Base-by-base conservation (phyloP, 1,284 basidiomycete genomes). In the Puccinia triticina region DNA sequence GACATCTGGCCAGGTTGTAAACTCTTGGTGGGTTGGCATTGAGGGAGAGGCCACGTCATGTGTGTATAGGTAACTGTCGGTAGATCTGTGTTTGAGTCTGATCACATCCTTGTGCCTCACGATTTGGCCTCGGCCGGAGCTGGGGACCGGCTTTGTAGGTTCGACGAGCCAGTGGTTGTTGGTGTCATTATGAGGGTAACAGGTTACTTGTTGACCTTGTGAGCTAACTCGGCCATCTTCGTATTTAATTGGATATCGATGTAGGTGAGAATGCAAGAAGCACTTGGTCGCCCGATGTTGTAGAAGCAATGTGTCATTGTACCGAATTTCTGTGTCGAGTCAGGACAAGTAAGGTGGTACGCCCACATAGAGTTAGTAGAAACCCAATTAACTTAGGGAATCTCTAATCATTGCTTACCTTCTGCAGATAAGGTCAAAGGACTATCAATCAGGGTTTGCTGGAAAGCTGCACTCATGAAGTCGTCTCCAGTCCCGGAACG, bases 171-270 rank as follows among this genome's bases (percentile, higher is more conserved):
- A 99, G 85, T 93, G 85, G 88, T 98, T 99, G 90, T 99, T 98
- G 83, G 91, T 91, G 87, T 97, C 95, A 81, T 93, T 92, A 87
- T 95, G 92, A 0, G 92, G 93, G 88, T 98, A 98, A 64, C 93
- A 96, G n/a, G 97, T 99, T 46, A 99, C 97, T 87, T 99, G 97
- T 88, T 98, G 97, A 84, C 94, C 96, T 90, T 97, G 94, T 85
- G 93, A 94, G 85, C 93, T 95, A 87, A 99, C 92, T 83, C 97
- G 93, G 1, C 96, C 95, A 85, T 99, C 97, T 0, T 96, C 94
- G 87, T 99, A 99, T 84, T 93, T 92, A 84, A 98, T 89, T 46
- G 97, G 97, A 87, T 98, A 99, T 32, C 88, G 89, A 61, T 98
- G 94, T 0, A 90, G 87, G 86, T 99, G 96, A 2, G 97, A 98